Conservation (phyloP, 768 basidiomycete species). For the Ramaria sp. region DNA sequence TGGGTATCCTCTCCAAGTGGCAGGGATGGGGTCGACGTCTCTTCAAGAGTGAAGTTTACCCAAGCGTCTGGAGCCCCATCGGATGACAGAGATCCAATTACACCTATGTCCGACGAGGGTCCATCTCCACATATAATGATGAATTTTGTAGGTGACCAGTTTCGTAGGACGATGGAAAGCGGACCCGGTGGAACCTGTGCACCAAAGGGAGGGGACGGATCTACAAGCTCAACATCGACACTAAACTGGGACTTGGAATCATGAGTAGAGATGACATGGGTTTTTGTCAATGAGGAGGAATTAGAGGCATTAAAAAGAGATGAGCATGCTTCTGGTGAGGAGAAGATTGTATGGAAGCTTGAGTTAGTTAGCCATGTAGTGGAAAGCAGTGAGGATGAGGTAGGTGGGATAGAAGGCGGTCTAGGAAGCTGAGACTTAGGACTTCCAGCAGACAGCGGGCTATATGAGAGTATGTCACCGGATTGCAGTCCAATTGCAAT, state of each 20-base stretch:
- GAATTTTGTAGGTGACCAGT: slow-evolving; percentile 34
- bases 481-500: slow-evolving; percentile 62
- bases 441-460: slow-evolving; percentile 40
- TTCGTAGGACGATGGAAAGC: slow-evolving; percentile 27
- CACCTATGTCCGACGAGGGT: slow-evolving; percentile 39
- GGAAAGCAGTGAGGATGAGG: slow-evolving; percentile 36
- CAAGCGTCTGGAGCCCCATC: slow-evolving; percentile 25
- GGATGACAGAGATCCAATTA: slow-evolving; percentile 26
- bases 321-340: slow-evolving; percentile 25
- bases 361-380: slow-evolving; percentile 60
- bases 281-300: slow-evolving; percentile 13
- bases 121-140: slow-evolving; percentile 39
- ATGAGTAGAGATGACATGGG: slow-evolving; percentile 29
- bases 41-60: slow-evolving; percentile 37
- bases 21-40: slow-evolving; percentile 42
- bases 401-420: slow-evolving; percentile 37
- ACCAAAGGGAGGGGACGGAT: slow-evolving; percentile 34
- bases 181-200: slow-evolving; percentile 32
- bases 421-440: slow-evolving; percentile 46
- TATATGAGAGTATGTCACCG: slow-evolving; percentile 63
- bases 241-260: slow-evolving; percentile 31
- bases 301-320: background rate
- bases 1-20: slow-evolving; percentile 60
- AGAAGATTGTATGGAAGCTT: slow-evolving; percentile 58
- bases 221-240: slow-evolving; percentile 28